These are phyloP conservation scores for Bipolaris cookei DNA, from an alignment of 2,329 filamentous ascomycete genomes.

Conservation along the genomic window DNA sequence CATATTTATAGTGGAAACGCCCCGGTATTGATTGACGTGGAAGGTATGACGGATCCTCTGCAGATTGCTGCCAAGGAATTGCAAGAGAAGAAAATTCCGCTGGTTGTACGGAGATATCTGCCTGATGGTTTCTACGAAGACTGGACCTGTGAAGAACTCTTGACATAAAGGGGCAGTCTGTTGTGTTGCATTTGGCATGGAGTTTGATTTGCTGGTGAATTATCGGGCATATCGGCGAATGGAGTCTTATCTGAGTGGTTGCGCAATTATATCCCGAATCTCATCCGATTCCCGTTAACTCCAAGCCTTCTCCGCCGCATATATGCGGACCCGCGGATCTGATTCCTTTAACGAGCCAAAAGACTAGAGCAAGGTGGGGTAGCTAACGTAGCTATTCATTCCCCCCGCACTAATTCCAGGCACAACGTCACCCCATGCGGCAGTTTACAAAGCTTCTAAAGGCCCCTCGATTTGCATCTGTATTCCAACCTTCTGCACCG, in stretches of 20 bases:
- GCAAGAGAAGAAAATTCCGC: slow-evolving; percentile 96
- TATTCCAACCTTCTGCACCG: slow-evolving; percentile 17
- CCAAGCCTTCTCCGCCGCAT: slow-evolving; percentile 32
- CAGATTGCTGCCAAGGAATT: slow-evolving; percentile 98
- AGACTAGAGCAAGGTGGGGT: slow-evolving; percentile 41
- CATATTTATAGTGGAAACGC: slow-evolving; percentile 80
- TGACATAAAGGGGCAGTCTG: slow-evolving; percentile 50
- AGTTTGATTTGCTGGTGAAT: slow-evolving; percentile 41
- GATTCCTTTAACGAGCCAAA: slow-evolving; percentile 31
- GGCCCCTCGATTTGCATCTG: slow-evolving; percentile 19
- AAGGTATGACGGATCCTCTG: slow-evolving; percentile 95
- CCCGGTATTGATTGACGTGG: slow-evolving; percentile 92
- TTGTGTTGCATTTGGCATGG: slow-evolving; percentile 43
- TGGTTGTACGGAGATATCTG: slow-evolving; percentile 93
- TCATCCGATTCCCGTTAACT: slow-evolving; percentile 40
- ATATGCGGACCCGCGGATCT: slow-evolving; percentile 45
- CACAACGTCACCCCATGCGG: slow-evolving; percentile 42
- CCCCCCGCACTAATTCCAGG: slow-evolving; percentile 40
- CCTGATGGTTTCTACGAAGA: slow-evolving; percentile 99
- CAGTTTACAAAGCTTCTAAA: slow-evolving; percentile 33
- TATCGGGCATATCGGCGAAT: slow-evolving; percentile 43
- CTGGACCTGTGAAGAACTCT: slow-evolving; percentile 96
- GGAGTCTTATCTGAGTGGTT: slow-evolving; percentile 37
- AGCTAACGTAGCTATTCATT: slow-evolving; percentile 32
- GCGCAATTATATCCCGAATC: slow-evolving; percentile 42